phyloP scores from a whole-genome alignment of 495 filamentous ascomycete species.

The Penicillium steckii region DNA sequence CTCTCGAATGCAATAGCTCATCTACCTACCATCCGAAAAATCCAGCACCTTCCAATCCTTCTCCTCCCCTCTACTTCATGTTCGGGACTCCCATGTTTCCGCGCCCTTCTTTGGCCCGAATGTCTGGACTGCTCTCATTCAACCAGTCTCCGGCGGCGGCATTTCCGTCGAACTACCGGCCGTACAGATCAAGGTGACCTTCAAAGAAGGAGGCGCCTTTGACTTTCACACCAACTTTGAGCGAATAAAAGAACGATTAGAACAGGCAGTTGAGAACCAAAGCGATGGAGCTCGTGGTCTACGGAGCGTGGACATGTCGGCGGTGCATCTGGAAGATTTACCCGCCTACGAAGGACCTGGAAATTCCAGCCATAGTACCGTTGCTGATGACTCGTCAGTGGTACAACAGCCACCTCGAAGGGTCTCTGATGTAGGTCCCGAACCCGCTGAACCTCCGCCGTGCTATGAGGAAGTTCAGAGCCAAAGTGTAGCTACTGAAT shows the following conservation, averaged over 20 bases:
- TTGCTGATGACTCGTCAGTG: conserved; percentile 4
- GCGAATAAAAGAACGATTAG: conserved; percentile 75
- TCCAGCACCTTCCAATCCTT: conserved; percentile 79
- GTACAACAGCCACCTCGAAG: conserved; percentile 13
- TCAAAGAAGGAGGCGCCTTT: conserved; percentile 92
- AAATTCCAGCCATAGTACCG: conserved; percentile 7
- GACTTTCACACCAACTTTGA: conserved; percentile 86
- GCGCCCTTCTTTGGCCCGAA: conserved; percentile 97
- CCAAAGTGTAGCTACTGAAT: conserved; percentile 65
- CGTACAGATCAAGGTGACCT: conserved; percentile 79
- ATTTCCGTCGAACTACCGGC: conserved; percentile 71
- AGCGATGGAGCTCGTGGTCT: conserved; percentile 46
- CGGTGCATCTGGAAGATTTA: conserved; percentile 75
- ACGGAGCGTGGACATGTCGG: conserved; percentile 52
- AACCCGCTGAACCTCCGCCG: conserved; percentile 81
- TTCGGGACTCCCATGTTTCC: conserved; percentile 84
- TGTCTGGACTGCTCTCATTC: conserved; percentile 77
- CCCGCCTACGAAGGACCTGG: conserved; percentile 67
- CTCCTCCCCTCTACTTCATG: conserved; percentile 78
- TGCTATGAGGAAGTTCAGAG: conserved; percentile 90
- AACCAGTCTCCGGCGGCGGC: conserved; percentile 80
- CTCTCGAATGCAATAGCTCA: too few species aligned
- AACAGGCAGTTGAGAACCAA: conserved; percentile 74
- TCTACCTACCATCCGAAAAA: conserved; percentile 77
- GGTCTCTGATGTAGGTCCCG: conserved; percentile 17